Percentiles rank a stretch among this genome's conserved stretches.
Evolutionary conservation across 225 moss, liverwort and hornwort genomes (phyloP).

Genomic region (Marchantia paleacea): DNA sequence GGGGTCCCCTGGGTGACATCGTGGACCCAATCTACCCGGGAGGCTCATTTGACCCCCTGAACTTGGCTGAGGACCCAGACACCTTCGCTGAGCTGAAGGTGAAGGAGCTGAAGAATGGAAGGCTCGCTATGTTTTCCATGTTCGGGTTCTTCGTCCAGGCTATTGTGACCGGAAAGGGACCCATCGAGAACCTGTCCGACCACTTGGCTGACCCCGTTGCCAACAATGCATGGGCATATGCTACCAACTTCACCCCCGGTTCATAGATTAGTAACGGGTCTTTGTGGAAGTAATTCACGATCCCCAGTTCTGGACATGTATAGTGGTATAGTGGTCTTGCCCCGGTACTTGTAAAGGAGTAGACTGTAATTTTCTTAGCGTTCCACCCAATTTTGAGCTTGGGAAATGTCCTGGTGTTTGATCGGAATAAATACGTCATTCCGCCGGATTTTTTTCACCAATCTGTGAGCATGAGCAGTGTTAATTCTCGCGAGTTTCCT

Average conservation of each 20-base stretch:
- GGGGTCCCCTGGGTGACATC: constrained; percentile 29
- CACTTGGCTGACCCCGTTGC: constrained; percentile 34
- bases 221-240: constrained; percentile 32
- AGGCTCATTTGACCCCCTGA: constrained; percentile 30
- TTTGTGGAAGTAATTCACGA: not conserved
- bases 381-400: constrained; percentile 1
- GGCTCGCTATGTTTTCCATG: constrained; percentile 19
- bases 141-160: constrained; percentile 58
- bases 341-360: not conserved
- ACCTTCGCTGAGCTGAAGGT: constrained; percentile 55
- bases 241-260: constrained; percentile 33
- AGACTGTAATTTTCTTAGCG: constrained; percentile 3
- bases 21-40: constrained; percentile 35
- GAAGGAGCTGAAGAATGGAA: constrained; percentile 66
- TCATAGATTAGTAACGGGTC: not conserved
- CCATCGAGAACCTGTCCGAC: constrained; percentile 45
- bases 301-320: not conserved
- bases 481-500: too few relatives aligned
- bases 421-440: not conserved
- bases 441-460: not conserved
- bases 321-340: not conserved
- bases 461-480: too few relatives aligned
- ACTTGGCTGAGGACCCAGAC: constrained; percentile 47
- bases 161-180: constrained; percentile 53
- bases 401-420: not conserved